Base-by-base conservation (phyloP, 1,284 basidiomycete genomes). In the Trametes sp. region DNA sequence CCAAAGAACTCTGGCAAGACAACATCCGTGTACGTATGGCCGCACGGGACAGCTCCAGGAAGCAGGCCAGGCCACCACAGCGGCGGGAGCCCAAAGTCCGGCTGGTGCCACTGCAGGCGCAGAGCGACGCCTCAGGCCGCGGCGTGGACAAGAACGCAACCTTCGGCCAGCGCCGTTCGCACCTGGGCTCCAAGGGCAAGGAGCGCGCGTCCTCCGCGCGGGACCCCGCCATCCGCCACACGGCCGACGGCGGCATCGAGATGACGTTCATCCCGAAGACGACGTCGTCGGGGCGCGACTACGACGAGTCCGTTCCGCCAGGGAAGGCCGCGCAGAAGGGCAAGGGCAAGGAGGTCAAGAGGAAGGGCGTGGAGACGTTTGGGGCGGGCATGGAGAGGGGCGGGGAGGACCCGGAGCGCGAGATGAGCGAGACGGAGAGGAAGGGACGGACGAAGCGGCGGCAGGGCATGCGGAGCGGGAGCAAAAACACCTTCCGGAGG, bases 371-470 rank as follows among this genome's bases (percentile, higher is more conserved):
- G 42, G 92, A 96, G 74, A 81, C 76, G 63, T 97, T 95, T 75
- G 96, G 91, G 51, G 90, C 86, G 50, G 95, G 92, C 29, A 82
- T 95, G 87, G 95, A 95, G 81, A 91, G 84, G 74, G 93, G 92
- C 9, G 82, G 84, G 1, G 81, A 81, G 55, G 84, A 84, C 29
- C 73, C 75, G 11, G 77, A 78, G 44, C 69, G 72, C 21, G 81
- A 81, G 61, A 73, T 87, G 70, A 80, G 74, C 36, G 89, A 91
- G 68, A 81, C 78, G 61, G 87, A 88, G 59, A 77, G 84, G 72
- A 83, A 80, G 65, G 94, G 94, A 19, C 80, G 94, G 73, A 90
- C 84, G 28, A 83, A 90, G 49, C 81, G 92, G 69, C 78, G 94
- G 72, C 84, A 87, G 69, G 87, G 87, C 4, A 84, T 92, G 62